Conservation (phyloP, 225 moss, liverwort and hornwort species). For the Climacium dendroides region DNA sequence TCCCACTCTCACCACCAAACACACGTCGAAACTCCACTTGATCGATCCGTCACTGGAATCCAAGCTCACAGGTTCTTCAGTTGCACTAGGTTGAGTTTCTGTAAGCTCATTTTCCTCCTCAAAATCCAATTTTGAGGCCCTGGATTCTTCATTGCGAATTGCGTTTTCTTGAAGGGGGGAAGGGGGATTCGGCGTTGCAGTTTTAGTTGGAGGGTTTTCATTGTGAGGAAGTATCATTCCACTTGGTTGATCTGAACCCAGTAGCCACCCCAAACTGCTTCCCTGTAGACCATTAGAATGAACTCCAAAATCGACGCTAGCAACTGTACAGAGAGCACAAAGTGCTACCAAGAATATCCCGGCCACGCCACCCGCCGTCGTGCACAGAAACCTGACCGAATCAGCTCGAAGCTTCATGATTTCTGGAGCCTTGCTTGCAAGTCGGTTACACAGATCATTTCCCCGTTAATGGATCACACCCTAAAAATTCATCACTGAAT, state of each 20-base stretch:
- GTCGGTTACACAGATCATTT: not conserved
- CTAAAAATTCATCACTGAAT: not conserved
- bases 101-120: not conserved
- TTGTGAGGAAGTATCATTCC: not conserved
- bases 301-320: not conserved
- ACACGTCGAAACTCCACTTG: conserved; percentile 5
- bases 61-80: not conserved
- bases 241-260: not conserved
- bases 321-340: not conserved
- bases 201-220: not conserved
- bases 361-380: not conserved
- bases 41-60: not conserved
- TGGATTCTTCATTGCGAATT: not conserved
- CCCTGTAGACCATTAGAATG: not conserved
- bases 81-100: not conserved
- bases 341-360: not conserved
- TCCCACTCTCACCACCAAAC: conserved; percentile 11
- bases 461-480: not conserved
- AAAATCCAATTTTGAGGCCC: not conserved
- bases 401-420: not conserved
- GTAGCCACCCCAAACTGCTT: not conserved
- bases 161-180: not conserved
- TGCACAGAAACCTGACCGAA: not conserved
- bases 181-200: not conserved
- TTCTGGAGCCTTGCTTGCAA: not conserved